Conservation (phyloP, 441 rosid genomes). For the Melastoma candidum region DNA sequence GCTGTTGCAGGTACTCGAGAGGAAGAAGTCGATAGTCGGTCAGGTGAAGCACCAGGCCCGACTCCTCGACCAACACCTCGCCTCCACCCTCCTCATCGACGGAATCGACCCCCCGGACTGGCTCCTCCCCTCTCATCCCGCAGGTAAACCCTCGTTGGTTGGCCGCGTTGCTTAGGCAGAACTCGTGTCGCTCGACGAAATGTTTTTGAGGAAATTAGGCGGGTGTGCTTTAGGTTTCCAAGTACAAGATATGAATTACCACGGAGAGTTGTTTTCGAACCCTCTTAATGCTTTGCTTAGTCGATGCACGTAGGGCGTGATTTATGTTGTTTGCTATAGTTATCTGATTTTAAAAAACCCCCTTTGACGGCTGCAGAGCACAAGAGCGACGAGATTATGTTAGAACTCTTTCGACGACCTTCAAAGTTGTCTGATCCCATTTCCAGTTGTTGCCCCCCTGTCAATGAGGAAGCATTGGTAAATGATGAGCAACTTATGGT, state of each 20-base stretch:
- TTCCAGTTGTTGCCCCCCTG: constrained; percentile 28
- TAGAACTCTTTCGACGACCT: constrained; percentile 37
- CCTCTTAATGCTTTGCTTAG: no score
- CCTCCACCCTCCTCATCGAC: constrained; percentile 54
- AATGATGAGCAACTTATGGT: constrained; percentile 23
- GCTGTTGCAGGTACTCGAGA: constrained; percentile 63
- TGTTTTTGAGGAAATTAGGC: no score
- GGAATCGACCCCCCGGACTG: constrained; percentile 70
- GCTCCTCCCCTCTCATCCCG: constrained; percentile 31
- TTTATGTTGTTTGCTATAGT: no score
- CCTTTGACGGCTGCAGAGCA: constrained; percentile 28
- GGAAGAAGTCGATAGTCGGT: constrained; percentile 53
- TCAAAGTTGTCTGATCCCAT: constrained; percentile 28
- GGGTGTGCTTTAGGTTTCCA: no score
- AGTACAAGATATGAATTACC: no score
- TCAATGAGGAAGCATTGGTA: constrained; percentile 23
- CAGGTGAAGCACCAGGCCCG: constrained; percentile 50
- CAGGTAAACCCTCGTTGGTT: not conserved
- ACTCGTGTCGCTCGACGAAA: no score
- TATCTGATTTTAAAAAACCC: no score
- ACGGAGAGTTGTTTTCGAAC: no score
- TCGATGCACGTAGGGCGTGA: no score
- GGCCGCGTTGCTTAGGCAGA: no score
- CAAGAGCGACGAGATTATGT: constrained; percentile 60
- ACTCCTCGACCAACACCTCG: constrained; percentile 62